Evolutionary conservation across 106 monocot species (phyloP).

Genomic region (Dendrobium catenatum): DNA sequence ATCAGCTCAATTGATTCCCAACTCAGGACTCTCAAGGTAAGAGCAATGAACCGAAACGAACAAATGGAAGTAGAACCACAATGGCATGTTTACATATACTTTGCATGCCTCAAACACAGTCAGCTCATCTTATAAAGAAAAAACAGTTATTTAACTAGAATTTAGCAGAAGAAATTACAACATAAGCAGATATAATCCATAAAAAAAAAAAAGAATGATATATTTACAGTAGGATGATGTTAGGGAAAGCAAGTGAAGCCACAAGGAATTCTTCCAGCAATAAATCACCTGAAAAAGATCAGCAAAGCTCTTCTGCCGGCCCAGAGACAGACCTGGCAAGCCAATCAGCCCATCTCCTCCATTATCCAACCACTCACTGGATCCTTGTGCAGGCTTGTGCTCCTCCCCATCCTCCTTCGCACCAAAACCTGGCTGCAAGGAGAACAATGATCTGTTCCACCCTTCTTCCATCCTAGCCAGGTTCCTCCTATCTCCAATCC

Average conservation of each 20-base stretch:
- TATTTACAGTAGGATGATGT: not conserved
- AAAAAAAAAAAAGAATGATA: not conserved
- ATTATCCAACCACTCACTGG: conserved; percentile 32
- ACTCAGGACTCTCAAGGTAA: not conserved
- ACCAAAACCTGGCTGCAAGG: conserved; percentile 30
- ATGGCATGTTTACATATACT: not conserved
- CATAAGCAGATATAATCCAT: too few relatives aligned
- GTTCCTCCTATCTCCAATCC: conserved; percentile 52
- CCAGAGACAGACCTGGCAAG: conserved; percentile 34
- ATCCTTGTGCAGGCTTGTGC: conserved; percentile 5
- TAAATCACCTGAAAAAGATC: conserved; percentile 51
- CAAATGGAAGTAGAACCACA: not conserved
- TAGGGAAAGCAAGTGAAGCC: not conserved
- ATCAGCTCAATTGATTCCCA: not conserved
- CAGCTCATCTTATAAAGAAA: not conserved
- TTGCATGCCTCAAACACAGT: not conserved
- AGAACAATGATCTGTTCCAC: conserved; percentile 29
- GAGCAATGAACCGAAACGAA: not conserved
- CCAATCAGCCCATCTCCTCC: conserved; percentile 53
- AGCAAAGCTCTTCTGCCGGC: conserved; percentile 47
- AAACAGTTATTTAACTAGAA: not conserved
- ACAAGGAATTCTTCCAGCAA: not conserved
- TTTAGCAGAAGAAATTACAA: not conserved
- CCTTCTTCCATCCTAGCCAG: conserved; percentile 4
- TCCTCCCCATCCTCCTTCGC: conserved; percentile 18